Base-by-base conservation (phyloP, 129 eudicot species). In the Flaveria brownii region DNA sequence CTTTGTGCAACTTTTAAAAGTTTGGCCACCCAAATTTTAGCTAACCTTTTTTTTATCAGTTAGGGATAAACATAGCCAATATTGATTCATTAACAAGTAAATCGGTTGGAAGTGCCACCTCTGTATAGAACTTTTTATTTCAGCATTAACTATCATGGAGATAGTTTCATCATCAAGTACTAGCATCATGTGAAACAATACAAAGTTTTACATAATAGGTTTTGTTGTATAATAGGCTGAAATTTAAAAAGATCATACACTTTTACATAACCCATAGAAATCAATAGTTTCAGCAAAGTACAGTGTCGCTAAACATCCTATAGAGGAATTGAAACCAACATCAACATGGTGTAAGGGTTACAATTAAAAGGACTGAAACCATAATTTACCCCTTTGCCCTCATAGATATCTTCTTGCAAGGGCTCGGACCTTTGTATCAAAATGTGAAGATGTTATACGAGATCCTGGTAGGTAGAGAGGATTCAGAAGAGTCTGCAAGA, bases 361-460 rank as follows among this genome's bases (percentile, higher is more conserved):
- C 63, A 30, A 63, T 30, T 5, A 17, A 69, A 70, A 23, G 45
- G 13, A 68, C 45, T 13, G 28, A 77, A 56, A 54, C 56, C 2
- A 14, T 5, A 43, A 60, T 23, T 23, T 54, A 77, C 75, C n/a
- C 47, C 13, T 76, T 77, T 47, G 12, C 28, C 50, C 36, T 92
- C 88, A 89, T 54, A 94, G 89, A 68, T 94, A 91, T 76, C 87
- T 94, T 86, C 99, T 83, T 45, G 99, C 97, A 49, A 94, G 93
- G 23, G 96, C 96, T 82, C 99, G 90, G 28, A 94, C 99, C 77
- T 94, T 94, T 4, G 99, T 94, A 83, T 94, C 97, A 78, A 94
- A 94, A 78, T 94, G 99, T 59, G 96, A 87, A 78, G 99, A 94
- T 65, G 97, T 82, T 67, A 94, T 87, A 70, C 99, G 99, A 59